Base-by-base conservation (phyloP, 257 asterid genomes). In the Knoxia roxburghii region DNA sequence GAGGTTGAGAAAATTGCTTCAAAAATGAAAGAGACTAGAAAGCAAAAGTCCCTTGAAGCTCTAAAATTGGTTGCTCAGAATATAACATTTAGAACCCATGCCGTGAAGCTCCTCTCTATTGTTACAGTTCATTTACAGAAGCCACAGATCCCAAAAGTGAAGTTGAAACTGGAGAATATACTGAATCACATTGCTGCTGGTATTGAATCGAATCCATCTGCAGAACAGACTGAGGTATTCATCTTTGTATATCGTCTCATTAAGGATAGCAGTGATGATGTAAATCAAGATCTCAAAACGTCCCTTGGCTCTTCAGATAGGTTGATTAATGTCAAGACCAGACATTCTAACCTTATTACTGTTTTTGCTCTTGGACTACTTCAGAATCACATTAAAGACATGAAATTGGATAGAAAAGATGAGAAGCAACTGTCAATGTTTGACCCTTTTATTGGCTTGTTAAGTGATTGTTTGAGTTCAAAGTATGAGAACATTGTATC, bases 1-100 rank as follows among this genome's bases (percentile, higher is more conserved):
- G 99, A 93, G 64, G 99, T 90, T 63, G 99, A 93, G 24, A 93
- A 90, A 81, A 78, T 90, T 77, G 96, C 99, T 85, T 86, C 92
- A 45, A 93, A 88, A 68, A 90, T 90, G 99, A 90, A 93, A 78
- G 99, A 93, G 80, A 90, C 97, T 49, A 86, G 88, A 78, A 93
- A 82, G 84, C 90, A 81, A 24, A 93, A 90, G 83, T 93, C 99
- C 54, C 88, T 72, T 57, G 96, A 90, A 68, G 88, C 97, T 67
- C 96, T 93, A 61, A 83, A 85, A 78, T 68, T 90, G 81, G 81
- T 90, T 81, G 87, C 99, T 24, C 95, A 81, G 80, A 88, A 70
- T 66, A 64, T 90, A 79, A 86, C 90, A 45, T 93, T 93, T 87
- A 85, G 86, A 72, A 82, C 91, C 30, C 89, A 90, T 75, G 92